Conservation (phyloP, 805 yeast species). For the Debaryomyces hansenii region DNA sequence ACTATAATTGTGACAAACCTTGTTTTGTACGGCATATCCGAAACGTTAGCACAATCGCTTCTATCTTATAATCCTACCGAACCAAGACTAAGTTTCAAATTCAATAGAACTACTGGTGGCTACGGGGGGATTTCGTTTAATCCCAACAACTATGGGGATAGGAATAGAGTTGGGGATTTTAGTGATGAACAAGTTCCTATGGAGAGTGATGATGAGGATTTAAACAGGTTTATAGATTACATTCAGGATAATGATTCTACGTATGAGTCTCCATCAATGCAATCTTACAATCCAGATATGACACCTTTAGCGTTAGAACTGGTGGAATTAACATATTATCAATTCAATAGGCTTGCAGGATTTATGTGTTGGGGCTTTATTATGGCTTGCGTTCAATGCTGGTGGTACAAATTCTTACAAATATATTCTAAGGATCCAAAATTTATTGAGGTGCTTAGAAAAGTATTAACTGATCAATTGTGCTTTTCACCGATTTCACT, state of each 20-base stretch:
- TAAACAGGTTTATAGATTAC: slow-evolving; percentile 23
- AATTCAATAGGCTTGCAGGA: slow-evolving; percentile 69
- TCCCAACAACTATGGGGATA: slow-evolving; percentile 8
- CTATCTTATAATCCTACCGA: slow-evolving; percentile 23
- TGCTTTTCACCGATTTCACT: slow-evolving; percentile 86
- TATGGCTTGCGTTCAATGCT: slow-evolving; percentile 79
- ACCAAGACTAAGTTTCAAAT: slow-evolving; percentile 21
- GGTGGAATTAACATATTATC: slow-evolving; percentile 45
- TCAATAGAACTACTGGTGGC: slow-evolving; percentile 10
- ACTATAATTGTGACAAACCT: slow-evolving; percentile 81
- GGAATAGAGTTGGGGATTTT: neutral
- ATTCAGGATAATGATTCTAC: slow-evolving; percentile 26
- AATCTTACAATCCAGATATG: slow-evolving; percentile 5
- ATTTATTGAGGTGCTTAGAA: slow-evolving; percentile 78
- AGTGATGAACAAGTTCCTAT: slow-evolving; percentile 9
- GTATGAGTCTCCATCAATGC: slow-evolving; percentile 4
- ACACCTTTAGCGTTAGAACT: slow-evolving; percentile 3
- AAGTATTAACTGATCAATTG: slow-evolving; percentile 88
- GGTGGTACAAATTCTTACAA: slow-evolving; percentile 86
- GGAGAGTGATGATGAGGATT: slow-evolving; percentile 12
- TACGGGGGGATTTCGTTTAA: slow-evolving; percentile 17
- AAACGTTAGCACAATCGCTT: slow-evolving; percentile 81
- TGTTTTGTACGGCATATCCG: slow-evolving; percentile 86
- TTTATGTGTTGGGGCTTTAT: slow-evolving; percentile 87
- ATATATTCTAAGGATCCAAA: slow-evolving; percentile 80